These are phyloP conservation scores for Zoysia pacifica DNA, from an alignment of 176 grass and related monocot species.

Conservation along the genomic window DNA sequence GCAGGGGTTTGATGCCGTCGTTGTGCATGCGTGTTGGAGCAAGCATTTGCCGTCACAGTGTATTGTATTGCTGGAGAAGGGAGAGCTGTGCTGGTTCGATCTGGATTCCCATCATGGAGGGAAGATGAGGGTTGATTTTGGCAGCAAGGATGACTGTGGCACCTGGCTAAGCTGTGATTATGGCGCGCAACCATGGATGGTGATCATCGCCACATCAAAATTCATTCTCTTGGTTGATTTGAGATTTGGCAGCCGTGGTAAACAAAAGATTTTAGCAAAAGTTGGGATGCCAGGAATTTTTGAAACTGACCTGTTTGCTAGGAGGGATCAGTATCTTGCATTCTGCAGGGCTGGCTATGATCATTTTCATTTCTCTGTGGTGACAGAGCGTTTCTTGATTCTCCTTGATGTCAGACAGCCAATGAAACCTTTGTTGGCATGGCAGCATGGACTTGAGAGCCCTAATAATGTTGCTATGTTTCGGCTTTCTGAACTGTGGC, in stretches of 20 bases:
- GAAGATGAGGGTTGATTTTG: constrained; percentile 51
- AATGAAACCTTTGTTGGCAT: constrained; percentile 57
- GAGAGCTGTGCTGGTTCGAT: constrained; percentile 78
- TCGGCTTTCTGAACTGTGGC: constrained; percentile 58
- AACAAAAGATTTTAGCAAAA: constrained; percentile 51
- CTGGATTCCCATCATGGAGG: constrained; percentile 48
- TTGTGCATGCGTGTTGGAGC: constrained; percentile 78
- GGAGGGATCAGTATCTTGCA: constrained; percentile 55
- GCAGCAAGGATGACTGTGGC: constrained; percentile 28
- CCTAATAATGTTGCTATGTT: constrained; percentile 75
- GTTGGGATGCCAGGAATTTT: constrained; percentile 48
- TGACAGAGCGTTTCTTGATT: constrained; percentile 60
- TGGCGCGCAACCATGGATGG: constrained; percentile 62
- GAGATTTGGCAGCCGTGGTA: constrained; percentile 36
- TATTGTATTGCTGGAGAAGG: constrained; percentile 58
- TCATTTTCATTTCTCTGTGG: constrained; percentile 66
- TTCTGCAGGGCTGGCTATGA: constrained; percentile 76
- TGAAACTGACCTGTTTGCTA: constrained; percentile 47
- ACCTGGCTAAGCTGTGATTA: constrained; percentile 80
- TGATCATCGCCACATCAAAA: constrained; percentile 57
- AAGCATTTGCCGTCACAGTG: constrained; percentile 63
- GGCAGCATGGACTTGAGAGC: constrained; percentile 66
- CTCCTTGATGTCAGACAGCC: constrained; percentile 66
- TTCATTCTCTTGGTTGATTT: constrained; percentile 68
- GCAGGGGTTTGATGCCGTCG: constrained; percentile 51